Evolutionary conservation across 2,329 filamentous ascomycete species (phyloP), one percentile per base, ranked within the genome.

Genomic region (Ceratocystiopsis sp.): DNA sequence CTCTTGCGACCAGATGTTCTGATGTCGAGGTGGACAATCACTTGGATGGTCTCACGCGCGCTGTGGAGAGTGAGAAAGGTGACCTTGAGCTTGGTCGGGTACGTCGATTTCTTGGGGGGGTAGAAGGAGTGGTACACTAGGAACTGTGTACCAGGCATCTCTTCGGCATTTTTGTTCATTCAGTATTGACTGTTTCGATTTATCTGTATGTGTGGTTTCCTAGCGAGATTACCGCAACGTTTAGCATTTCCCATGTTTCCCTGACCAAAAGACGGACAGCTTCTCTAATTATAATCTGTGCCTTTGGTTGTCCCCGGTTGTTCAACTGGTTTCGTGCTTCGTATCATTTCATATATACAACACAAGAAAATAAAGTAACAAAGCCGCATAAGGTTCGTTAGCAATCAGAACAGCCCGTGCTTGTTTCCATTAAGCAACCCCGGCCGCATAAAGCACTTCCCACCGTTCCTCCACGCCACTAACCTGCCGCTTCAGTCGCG

Each of bases 41-140:
- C 42, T 68, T 95, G 0, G 83, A 85, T 42, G 77, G 78, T 3
- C 65, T 98, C 37, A 74, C 93, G 39, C 77, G 84, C 48, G 91
- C 91, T 2, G 81, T 96, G 3, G 89, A 94, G 61, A 93, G 86
- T 54, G 87, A 95, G 57, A 73, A 70, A 43, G 73, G 75, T 9
- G 80, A 84, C 52, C 65, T 85, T 1, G 84, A 93, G 55, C 75
- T 89, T 10, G 75, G 73, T 0, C 66, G 85, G 10, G 81, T 93
- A 13, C 69, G 81, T 51, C 75, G 86, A 42, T 93, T 93, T 55
- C 63, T 93, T 45, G 73, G 80, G 29, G 80, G 83, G 44, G 82
- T 93, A 3, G 84, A 87, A 54, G 77, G 73, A 2, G 71, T 56
- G 12, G 54, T 54, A 15, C 51, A 52, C 35, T 51, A 43, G 45